Percentiles rank a stretch among this genome's conserved stretches.
phyloP scores from a whole-genome alignment of 306 rosid genomes.

The Psophocarpus tetragonolobus region DNA sequence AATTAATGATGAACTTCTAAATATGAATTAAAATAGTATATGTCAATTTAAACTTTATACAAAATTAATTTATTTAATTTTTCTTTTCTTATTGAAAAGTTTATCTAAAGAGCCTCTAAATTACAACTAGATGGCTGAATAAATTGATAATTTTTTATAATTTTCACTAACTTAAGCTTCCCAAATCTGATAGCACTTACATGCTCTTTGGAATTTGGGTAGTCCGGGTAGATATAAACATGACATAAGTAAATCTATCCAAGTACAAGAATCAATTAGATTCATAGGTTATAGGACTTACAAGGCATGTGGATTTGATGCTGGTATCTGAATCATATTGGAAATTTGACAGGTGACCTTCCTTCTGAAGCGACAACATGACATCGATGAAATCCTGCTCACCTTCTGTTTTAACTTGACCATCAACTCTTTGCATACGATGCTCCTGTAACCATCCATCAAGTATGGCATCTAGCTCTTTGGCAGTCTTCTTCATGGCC shows the following conservation, averaged over 20 bases:
- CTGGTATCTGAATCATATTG: constrained; percentile 43
- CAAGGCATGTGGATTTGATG: constrained; percentile 67
- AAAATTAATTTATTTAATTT: too few relatives aligned
- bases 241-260: not conserved
- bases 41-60: too few relatives aligned
- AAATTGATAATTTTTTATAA: not conserved
- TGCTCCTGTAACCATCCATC: constrained; percentile 61
- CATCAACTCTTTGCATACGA: constrained; percentile 34
- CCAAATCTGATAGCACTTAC: too few relatives aligned
- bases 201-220: too few relatives aligned
- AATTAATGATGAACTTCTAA: too few relatives aligned
- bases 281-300: constrained; percentile 15
- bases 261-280: not conserved
- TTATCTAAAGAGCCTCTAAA: too few relatives aligned
- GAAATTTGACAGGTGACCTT: constrained; percentile 42
- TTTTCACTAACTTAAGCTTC: not conserved
- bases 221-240: too few relatives aligned
- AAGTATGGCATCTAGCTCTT: constrained; percentile 52
- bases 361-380: constrained; percentile 52
- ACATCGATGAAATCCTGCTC: constrained; percentile 65
- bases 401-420: constrained; percentile 23
- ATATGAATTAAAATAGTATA: too few relatives aligned
- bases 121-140: not conserved
- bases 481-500: constrained; percentile 67
- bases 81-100: too few relatives aligned